Conservation (phyloP, 2,329 filamentous ascomycete species). For the Allantophomopsis lycopodina region DNA sequence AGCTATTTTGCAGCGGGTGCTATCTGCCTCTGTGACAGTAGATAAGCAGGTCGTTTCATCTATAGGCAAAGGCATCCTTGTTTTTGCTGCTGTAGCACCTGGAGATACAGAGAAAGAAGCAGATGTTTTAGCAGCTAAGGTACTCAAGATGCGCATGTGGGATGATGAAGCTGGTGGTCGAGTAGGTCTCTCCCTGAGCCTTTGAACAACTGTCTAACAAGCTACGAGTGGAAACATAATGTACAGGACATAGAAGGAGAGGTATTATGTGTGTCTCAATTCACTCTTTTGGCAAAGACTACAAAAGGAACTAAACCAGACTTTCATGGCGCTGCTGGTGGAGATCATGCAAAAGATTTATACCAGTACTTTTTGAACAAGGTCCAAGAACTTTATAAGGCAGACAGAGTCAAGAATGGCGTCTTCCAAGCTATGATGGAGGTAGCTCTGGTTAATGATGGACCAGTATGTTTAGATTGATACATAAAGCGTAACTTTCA, state of each 20-base stretch:
- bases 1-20: slow-evolving; percentile 89
- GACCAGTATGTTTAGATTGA: slow-evolving; percentile 35
- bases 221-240: slow-evolving; percentile 68
- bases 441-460: slow-evolving; percentile 82
- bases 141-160: slow-evolving; percentile 86
- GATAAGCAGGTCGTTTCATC: slow-evolving; percentile 82
- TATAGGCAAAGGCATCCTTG: slow-evolving; percentile 79
- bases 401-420: slow-evolving; percentile 80
- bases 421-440: slow-evolving; percentile 99
- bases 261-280: slow-evolving; percentile 95
- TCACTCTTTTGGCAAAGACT: slow-evolving; percentile 84
- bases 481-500: too few relatives aligned
- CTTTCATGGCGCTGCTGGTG: slow-evolving; percentile 77
- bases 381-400: slow-evolving; percentile 56
- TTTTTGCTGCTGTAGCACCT: slow-evolving; percentile 82
- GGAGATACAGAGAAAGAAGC: slow-evolving; percentile 84
- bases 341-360: slow-evolving; percentile 63
- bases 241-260: slow-evolving; percentile 84
- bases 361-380: slow-evolving; percentile 76
- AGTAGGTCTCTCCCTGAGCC: slow-evolving; percentile 8
- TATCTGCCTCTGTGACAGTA: slow-evolving; percentile 91
- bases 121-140: slow-evolving; percentile 69
- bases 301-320: slow-evolving; percentile 93
- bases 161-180: slow-evolving; percentile 17
- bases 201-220: slow-evolving; percentile 1